Percentiles rank a stretch among this genome's conserved stretches.
Conservation (phyloP, 345 rosid species). For the Gossypium herbaceum region DNA sequence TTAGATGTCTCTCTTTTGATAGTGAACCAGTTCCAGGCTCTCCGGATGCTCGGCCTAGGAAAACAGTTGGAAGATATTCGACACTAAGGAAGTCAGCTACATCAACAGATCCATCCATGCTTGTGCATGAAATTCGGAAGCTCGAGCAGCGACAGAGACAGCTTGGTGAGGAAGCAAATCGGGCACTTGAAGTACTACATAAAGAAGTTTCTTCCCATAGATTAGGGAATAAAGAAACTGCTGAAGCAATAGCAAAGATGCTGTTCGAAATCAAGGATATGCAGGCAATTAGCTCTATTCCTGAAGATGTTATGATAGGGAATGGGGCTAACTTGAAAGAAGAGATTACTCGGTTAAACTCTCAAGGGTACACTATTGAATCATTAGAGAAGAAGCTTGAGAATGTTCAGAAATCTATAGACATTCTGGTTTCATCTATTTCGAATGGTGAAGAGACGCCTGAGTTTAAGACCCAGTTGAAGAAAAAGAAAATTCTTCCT, state of each 20-base stretch:
- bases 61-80: conserved; percentile 40
- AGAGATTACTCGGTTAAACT: conserved; percentile 73
- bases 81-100: conserved; percentile 58
- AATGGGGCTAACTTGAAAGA: conserved; percentile 62
- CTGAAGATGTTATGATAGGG: conserved; percentile 52
- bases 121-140: conserved; percentile 78
- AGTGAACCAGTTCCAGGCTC: conserved; percentile 33
- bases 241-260: conserved; percentile 73
- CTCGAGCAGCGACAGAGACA: conserved; percentile 81
- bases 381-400: conserved; percentile 87
- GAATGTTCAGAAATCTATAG: conserved; percentile 81
- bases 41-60: conserved; percentile 36
- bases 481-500: conserved; percentile 63
- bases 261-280: conserved; percentile 75
- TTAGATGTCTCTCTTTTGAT: conserved; percentile 73
- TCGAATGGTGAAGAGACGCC: conserved; percentile 46
- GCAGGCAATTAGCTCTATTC: conserved; percentile 52
- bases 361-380: conserved; percentile 58
- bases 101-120: conserved; percentile 66
- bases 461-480: conserved; percentile 49
- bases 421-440: conserved; percentile 62
- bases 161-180: conserved; percentile 87
- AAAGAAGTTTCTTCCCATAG: conserved; percentile 80
- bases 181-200: conserved; percentile 86
- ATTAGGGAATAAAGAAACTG: conserved; percentile 75